phyloP scores from a whole-genome alignment of 2,329 filamentous ascomycete species.

The Cordyceps militaris region DNA sequence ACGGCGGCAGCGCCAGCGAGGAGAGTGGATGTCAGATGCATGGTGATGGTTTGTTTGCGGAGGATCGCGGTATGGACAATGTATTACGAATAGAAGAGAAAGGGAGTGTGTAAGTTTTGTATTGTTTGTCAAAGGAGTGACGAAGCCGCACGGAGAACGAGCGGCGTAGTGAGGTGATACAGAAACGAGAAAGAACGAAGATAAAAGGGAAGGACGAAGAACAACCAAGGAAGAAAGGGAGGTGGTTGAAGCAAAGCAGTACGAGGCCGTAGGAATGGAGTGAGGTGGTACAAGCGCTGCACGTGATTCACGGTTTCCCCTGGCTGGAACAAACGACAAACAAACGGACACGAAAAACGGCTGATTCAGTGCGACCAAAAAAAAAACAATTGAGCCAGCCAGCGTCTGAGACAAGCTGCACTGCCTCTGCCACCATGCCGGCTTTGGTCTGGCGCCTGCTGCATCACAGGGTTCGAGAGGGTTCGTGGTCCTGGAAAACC shows the following conservation, averaged over 20 bases:
- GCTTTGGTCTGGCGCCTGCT: not conserved
- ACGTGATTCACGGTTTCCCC: slow-evolving; percentile 3
- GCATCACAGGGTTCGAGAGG: not conserved
- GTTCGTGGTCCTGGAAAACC: not conserved
- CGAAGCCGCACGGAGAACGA: not conserved
- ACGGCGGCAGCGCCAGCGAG: slow-evolving; percentile 32
- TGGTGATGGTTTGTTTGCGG: slow-evolving; percentile 21
- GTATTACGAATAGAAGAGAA: not conserved
- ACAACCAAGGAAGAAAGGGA: not conserved
- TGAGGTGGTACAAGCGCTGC: not conserved
- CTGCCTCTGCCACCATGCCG: slow-evolving; percentile 2
- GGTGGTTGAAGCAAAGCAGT: not conserved
- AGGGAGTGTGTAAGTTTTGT: not conserved
- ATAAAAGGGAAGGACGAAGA: not conserved
- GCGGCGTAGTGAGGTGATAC: slow-evolving; percentile 6
- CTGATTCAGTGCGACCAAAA: not conserved
- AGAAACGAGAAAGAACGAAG: not conserved
- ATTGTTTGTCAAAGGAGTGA: slow-evolving; percentile 4
- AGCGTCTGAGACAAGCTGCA: slow-evolving; percentile 2
- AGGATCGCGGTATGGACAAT: not conserved
- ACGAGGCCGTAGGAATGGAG: not conserved
- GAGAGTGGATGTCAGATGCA: slow-evolving; percentile 35
- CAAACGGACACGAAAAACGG: not conserved
- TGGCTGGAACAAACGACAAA: not conserved
- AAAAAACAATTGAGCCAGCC: not conserved